phyloP scores from a whole-genome alignment of 129 eudicot species.

The Centrapalus pauciflorus region DNA sequence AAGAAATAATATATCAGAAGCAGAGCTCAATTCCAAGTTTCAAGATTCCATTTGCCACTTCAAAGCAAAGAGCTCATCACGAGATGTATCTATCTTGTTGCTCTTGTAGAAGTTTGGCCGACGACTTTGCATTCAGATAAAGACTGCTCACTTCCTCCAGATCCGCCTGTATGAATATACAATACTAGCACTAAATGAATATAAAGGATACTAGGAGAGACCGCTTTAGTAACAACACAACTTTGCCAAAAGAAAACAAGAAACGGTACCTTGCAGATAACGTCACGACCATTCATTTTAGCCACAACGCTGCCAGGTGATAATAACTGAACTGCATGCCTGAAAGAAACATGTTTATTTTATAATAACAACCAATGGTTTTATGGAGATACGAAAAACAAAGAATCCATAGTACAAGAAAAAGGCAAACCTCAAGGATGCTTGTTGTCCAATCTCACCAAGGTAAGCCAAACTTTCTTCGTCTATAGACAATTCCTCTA shows the following conservation, averaged over 20 bases:
- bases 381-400: not conserved
- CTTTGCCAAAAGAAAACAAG: not conserved
- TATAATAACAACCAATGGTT: not conserved
- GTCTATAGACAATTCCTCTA: conserved; percentile 75
- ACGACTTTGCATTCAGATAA: conserved; percentile 90
- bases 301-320: conserved; percentile 91
- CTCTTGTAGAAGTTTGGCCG: conserved; percentile 90
- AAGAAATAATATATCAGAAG: not conserved
- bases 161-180: conserved; percentile 64
- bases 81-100: conserved; percentile 93
- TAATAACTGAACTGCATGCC: conserved; percentile 94
- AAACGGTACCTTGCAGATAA: conserved; percentile 75
- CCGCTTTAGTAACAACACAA: too few species aligned
- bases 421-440: conserved; percentile 75
- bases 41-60: not conserved
- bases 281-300: conserved; percentile 88
- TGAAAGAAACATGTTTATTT: conserved; percentile 12
- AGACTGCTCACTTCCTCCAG: conserved; percentile 78
- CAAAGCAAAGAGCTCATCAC: conserved; percentile 19
- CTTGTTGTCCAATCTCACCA: conserved; percentile 87
- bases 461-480: conserved; percentile 92
- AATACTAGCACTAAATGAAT: not conserved
- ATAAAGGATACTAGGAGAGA: not conserved
- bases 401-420: not conserved
- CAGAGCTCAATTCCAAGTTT: not conserved